These are phyloP conservation scores for Maudiozyma serrabonitensis DNA, from an alignment of 805 yeast genomes.

Conservation along the genomic window DNA sequence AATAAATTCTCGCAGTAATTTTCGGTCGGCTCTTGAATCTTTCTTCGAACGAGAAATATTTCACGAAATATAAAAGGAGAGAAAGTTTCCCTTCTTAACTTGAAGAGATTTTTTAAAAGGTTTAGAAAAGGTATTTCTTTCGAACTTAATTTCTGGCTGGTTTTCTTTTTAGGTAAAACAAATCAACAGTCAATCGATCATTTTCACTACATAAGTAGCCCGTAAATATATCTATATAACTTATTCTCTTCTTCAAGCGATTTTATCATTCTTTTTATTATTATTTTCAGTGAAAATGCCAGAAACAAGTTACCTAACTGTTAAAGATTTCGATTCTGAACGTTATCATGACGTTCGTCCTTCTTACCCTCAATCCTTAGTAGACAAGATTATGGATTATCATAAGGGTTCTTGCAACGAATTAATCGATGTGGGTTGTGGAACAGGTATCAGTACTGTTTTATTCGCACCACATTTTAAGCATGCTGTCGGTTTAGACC, in stretches of 20 bases:
- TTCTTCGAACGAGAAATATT: too few species aligned
- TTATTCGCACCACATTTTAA: slow-evolving; percentile 29
- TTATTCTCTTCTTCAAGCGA: too few species aligned
- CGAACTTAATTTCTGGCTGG: too few species aligned
- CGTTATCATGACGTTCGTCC: slow-evolving; percentile 10
- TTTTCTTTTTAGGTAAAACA: too few species aligned
- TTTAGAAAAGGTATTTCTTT: neutral
- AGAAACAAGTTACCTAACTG: slow-evolving; percentile 6
- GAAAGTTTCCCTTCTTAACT: too few species aligned
- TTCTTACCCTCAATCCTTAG: slow-evolving; percentile 47
- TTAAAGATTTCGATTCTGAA: slow-evolving; percentile 6
- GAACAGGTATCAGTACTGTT: slow-evolving; percentile 58
- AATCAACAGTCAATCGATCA: neutral
- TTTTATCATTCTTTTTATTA: too few species aligned
- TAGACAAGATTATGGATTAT: slow-evolving; percentile 32
- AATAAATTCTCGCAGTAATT: too few species aligned
- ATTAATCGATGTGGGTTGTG: slow-evolving; percentile 56
- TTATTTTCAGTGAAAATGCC: slow-evolving; percentile 3
- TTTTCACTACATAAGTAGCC: too few species aligned
- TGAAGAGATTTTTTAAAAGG: neutral
- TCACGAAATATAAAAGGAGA: too few species aligned
- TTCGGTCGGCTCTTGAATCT: too few species aligned
- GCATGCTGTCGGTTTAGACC: slow-evolving; percentile 47
- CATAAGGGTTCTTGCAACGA: slow-evolving; percentile 29
- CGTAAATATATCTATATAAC: too few species aligned